Conservation (phyloP, 495 filamentous ascomycete genomes). For the Monascus purpureus region DNA sequence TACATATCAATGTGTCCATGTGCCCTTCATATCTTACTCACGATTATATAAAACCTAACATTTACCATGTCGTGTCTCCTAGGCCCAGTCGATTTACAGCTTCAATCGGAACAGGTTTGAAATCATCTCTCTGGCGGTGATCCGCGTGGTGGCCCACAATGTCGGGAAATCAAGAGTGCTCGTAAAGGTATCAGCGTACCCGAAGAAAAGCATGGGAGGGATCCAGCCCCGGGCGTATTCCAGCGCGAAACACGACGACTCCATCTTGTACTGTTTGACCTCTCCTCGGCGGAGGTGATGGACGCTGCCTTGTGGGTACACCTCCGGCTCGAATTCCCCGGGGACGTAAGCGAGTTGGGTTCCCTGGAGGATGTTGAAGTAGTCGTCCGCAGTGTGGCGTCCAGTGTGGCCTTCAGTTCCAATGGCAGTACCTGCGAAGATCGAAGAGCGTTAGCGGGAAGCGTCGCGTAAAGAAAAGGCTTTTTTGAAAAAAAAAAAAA, state of each 20-base stretch:
- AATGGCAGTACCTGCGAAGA: constrained; percentile 49
- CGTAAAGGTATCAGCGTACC: constrained; percentile 63
- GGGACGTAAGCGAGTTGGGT: constrained; percentile 59
- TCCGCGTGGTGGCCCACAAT: constrained; percentile 56
- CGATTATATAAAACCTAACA: background rate
- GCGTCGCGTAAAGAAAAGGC: no score
- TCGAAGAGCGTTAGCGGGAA: background rate
- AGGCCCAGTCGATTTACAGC: constrained; percentile 32
- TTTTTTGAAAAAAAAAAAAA: constrained; percentile 1
- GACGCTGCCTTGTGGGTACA: constrained; percentile 60
- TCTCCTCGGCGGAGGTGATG: constrained; percentile 64
- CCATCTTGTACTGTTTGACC: constrained; percentile 81
- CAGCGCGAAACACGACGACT: constrained; percentile 65
- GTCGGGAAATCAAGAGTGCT: constrained; percentile 68
- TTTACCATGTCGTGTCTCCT: background rate
- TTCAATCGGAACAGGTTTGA: constrained; percentile 55
- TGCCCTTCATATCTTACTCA: background rate
- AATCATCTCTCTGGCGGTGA: constrained; percentile 63
- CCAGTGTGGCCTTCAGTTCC: constrained; percentile 81
- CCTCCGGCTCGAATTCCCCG: constrained; percentile 53
- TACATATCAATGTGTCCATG: no score
- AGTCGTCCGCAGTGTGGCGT: constrained; percentile 80
- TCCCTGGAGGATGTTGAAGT: constrained; percentile 77
- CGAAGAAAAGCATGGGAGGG: constrained; percentile 79
- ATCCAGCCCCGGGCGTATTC: constrained; percentile 88